These are phyloP conservation scores for Nemania abortiva DNA, from an alignment of 2,329 filamentous ascomycete genomes.

Conservation along the genomic window DNA sequence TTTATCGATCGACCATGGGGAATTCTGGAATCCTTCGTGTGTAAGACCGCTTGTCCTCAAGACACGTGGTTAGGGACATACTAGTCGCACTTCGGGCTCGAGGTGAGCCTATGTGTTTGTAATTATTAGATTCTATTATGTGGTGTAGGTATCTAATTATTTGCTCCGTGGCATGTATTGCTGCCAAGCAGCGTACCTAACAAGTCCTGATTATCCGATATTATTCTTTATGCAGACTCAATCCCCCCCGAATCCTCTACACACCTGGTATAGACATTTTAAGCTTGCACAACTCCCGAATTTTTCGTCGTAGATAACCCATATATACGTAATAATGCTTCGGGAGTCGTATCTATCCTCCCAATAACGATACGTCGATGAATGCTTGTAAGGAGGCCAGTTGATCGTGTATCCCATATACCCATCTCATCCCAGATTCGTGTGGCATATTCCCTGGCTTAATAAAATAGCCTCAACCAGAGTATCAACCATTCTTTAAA, in stretches of 20 bases:
- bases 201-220: neutral
- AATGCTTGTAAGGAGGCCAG: neutral
- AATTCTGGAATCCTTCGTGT: neutral
- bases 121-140: conserved; percentile 2
- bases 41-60: neutral
- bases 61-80: conserved; percentile 30
- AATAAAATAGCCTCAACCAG: neutral
- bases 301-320: neutral
- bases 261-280: neutral
- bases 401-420: conserved; percentile 6
- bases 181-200: neutral
- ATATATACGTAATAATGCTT: neutral
- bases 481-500: conserved; percentile 34
- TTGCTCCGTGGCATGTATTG: no score
- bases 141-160: no score
- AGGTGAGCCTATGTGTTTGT: neutral
- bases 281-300: neutral
- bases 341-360: neutral
- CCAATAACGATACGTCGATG: neutral
- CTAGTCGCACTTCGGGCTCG: conserved; percentile 8
- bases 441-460: neutral
- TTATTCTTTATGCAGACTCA: neutral
- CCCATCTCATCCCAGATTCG: neutral
- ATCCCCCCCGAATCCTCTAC: neutral
- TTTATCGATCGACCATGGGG: neutral